These are phyloP conservation scores for Cucumis cinereus DNA, from an alignment of 306 rosid genomes.

Conservation along the genomic window DNA sequence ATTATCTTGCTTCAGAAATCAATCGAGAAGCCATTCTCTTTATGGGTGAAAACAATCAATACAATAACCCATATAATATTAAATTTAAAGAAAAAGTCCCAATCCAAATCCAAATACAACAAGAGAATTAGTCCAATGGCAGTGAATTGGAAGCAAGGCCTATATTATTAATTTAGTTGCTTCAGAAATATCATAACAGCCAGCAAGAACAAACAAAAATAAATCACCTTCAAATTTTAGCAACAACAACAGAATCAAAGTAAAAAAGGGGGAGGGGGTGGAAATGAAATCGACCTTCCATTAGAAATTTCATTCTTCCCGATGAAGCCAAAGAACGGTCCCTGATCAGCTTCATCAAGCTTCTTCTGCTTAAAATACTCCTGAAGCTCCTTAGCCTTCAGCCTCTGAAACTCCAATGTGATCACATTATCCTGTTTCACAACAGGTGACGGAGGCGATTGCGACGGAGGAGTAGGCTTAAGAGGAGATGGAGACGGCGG, in stretches of 20 bases:
- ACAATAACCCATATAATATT: background rate
- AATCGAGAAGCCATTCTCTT: background rate
- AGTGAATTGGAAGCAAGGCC: background rate
- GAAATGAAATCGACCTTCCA: slow-evolving; percentile 53
- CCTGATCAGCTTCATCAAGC: slow-evolving; percentile 66
- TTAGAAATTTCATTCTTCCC: slow-evolving; percentile 77
- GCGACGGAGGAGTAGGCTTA: slow-evolving; percentile 35
- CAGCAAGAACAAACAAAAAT: background rate
- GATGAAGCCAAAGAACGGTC: slow-evolving; percentile 76
- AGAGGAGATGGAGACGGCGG: slow-evolving; percentile 11
- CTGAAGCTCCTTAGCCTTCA: slow-evolving; percentile 92
- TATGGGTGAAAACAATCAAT: background rate
- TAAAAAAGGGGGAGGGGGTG: background rate
- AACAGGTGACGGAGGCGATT: slow-evolving; percentile 33
- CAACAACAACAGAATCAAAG: background rate
- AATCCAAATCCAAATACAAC: background rate
- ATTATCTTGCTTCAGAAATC: too few species aligned
- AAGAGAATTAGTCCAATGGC: background rate
- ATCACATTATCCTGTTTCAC: slow-evolving; percentile 33
- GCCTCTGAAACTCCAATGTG: slow-evolving; percentile 88
- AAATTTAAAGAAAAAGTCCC: background rate
- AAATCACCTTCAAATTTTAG: background rate
- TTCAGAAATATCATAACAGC: background rate
- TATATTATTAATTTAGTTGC: background rate
- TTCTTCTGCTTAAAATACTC: slow-evolving; percentile 85